Evolutionary conservation across 2,329 filamentous ascomycete genomes (phyloP).

Genomic region (Myriosclerotinia scirpicola): DNA sequence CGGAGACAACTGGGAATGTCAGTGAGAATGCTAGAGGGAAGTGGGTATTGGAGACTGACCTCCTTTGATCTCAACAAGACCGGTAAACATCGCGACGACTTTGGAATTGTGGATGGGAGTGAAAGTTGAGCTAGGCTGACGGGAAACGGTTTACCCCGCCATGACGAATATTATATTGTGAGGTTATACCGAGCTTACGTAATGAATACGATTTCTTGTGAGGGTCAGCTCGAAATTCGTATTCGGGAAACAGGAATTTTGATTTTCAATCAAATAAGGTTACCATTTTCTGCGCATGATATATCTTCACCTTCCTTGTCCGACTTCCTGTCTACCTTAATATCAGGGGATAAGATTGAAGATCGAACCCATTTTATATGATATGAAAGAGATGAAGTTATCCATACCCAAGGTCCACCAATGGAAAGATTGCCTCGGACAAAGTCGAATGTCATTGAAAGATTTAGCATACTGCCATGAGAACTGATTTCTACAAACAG

Average conservation of each 20-base stretch:
- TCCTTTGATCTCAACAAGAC: conserved; percentile 88
- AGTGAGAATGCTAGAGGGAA: conserved; percentile 9
- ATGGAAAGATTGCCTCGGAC: too few species aligned
- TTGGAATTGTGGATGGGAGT: not conserved
- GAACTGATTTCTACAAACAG: too few species aligned
- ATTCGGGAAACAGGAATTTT: not conserved
- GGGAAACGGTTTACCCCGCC: conserved; percentile 10
- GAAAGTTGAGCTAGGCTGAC: conserved; percentile 8
- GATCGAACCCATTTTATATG: too few species aligned
- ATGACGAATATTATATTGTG: conserved; percentile 8
- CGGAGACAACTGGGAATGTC: conserved; percentile 67
- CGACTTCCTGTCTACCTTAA: too few species aligned
- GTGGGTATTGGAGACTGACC: conserved; percentile 55
- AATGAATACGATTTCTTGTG: not conserved
- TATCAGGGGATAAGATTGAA: too few species aligned
- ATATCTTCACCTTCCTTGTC: too few species aligned
- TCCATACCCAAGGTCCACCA: too few species aligned
- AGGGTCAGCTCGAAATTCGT: not conserved
- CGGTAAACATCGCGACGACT: conserved; percentile 76
- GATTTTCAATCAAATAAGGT: not conserved
- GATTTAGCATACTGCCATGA: too few species aligned
- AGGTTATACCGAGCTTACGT: not conserved
- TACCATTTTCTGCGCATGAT: not conserved
- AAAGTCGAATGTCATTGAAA: too few species aligned
- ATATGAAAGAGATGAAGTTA: too few species aligned